Evolutionary conservation across 2,329 filamentous ascomycete species (phyloP).

Genomic region (Fusarium sp.): DNA sequence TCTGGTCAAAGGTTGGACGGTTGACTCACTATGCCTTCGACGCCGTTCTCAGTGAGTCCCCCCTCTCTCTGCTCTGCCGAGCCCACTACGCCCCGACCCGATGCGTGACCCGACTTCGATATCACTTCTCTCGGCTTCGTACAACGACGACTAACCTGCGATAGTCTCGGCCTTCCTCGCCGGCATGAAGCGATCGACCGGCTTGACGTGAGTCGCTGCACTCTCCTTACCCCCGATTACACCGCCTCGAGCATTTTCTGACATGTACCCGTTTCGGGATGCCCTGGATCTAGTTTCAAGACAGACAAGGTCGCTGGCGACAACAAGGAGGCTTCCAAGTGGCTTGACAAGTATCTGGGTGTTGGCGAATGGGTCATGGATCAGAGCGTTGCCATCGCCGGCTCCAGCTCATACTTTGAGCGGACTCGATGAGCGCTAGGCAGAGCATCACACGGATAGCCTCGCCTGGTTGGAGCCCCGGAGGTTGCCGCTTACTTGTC

Average conservation of each 20-base stretch:
- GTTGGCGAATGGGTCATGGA: conserved; percentile 99
- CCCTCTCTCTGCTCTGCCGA: neutral
- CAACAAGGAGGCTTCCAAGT: conserved; percentile 86
- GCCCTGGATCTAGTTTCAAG: conserved; percentile 83
- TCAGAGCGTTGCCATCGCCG: conserved; percentile 92
- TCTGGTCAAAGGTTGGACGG: conserved; percentile 87
- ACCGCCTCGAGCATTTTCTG: conserved; percentile 35
- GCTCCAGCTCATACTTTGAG: conserved; percentile 92
- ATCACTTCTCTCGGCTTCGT: neutral
- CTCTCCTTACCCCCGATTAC: neutral
- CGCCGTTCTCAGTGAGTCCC: conserved; percentile 85
- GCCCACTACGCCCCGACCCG: conserved; percentile 4
- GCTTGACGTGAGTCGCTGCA: conserved; percentile 86
- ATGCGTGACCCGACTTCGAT: neutral
- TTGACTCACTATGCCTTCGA: conserved; percentile 97
- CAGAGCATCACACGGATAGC: neutral
- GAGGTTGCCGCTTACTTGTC: conserved; percentile 9
- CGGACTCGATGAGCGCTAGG: conserved; percentile 76
- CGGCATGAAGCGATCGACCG: conserved; percentile 97
- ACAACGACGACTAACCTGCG: conserved; percentile 12
- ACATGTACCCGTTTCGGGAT: conserved; percentile 52
- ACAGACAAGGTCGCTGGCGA: conserved; percentile 85
- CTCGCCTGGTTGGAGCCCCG: neutral
- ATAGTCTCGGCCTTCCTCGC: conserved; percentile 95
- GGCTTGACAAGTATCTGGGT: conserved; percentile 94